These are phyloP conservation scores for Capronia americana DNA, from an alignment of 2,329 filamentous ascomycete species.

Conservation along the genomic window DNA sequence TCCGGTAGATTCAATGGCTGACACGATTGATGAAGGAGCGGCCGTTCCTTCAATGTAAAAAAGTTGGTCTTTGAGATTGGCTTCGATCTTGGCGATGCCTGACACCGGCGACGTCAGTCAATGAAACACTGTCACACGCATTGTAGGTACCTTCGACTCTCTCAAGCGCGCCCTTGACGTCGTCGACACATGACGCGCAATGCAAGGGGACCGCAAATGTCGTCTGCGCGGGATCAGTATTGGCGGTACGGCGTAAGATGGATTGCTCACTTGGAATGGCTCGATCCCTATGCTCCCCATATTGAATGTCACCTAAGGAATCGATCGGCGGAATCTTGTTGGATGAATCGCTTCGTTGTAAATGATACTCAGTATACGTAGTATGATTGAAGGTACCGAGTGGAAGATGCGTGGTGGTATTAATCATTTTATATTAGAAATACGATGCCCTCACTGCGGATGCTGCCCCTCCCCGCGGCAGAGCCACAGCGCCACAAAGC, in stretches of 20 bases:
- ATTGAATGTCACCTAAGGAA: not conserved
- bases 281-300: constrained; percentile 47
- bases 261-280: constrained; percentile 52
- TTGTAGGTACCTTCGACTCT: constrained; percentile 65
- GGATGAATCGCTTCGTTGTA: not conserved
- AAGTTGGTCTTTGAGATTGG: constrained; percentile 80
- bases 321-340: not conserved
- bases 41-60: constrained; percentile 86
- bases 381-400: not conserved
- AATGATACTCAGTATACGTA: not conserved
- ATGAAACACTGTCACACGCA: constrained; percentile 37
- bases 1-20: constrained; percentile 86
- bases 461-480: not conserved
- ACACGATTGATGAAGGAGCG: constrained; percentile 85
- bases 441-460: not conserved
- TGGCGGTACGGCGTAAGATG: not conserved
- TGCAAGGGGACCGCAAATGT: constrained; percentile 94
- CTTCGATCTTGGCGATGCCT: constrained; percentile 84
- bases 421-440: constrained; percentile 1
- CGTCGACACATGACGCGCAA: constrained; percentile 86
- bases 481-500: not conserved
- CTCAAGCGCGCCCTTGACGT: constrained; percentile 79
- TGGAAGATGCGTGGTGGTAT: not conserved
- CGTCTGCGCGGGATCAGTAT: constrained; percentile 63
- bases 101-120: constrained; percentile 25